Evolutionary conservation across 441 rosid species (phyloP), one percentile per base, ranked within the genome.

Genomic region (Jatropha multifida): DNA sequence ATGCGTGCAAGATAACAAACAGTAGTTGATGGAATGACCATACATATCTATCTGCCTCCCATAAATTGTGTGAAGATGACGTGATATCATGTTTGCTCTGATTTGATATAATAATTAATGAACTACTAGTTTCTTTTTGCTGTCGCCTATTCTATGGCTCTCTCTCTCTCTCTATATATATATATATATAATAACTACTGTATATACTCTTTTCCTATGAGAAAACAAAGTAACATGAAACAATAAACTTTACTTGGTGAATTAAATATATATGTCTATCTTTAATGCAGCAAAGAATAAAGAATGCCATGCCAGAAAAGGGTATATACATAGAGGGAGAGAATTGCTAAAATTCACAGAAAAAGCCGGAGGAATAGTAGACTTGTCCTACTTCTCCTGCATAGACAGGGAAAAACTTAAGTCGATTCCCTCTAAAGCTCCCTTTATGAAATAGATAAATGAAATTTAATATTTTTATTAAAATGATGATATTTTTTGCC

Each of bases 61-160:
- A 63, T 20, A 44, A 70, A 58, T 73, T 70, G 11, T 49, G 81
- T 40, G 71, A 37, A 61, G 69, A 14, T 79, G 84, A 81, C 81
- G 76, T 79, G 65, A 74, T 60, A 72, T 59, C 48, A 67, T 74
- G 42, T 38, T 61, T 49, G 10, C 23, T 52, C 54, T 27, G 69
- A 69, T 75, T 42, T 75, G 37, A 75, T 68, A 61, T 41, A 51
- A 56, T 55, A 69, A 68, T 77, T 44, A 73, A 66, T 51, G 62
- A 61, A 68, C 67, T 11, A 41, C 2, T 54, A 69, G 26, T 49
- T 37, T 12, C 12, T 11, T 23, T 26, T 6, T 42, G 32, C 17
- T 20, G 15, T 41, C 18, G 11, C 20, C 37, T 26, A 37, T 26
- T 49, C 20, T 15, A 17, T 18, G 15, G 20, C 48, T 32, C 15